Conservation (phyloP, 2,329 filamentous ascomycete species). For the Penicillium hordei region DNA sequence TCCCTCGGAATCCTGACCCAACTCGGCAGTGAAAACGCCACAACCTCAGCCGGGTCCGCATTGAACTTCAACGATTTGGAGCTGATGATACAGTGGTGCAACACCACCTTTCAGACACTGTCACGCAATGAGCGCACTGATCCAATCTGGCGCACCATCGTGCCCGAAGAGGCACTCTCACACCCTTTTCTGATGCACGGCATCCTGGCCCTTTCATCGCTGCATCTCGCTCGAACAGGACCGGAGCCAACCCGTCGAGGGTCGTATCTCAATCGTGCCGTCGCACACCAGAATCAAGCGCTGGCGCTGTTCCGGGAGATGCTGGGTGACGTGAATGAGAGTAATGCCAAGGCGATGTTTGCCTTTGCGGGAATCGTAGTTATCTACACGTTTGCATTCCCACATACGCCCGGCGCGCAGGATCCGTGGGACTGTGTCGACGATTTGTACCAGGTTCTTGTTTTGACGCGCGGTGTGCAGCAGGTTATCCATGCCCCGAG, state of each 20-base stretch:
- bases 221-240: conserved; percentile 36
- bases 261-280: conserved; percentile 37
- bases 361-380: conserved; percentile 40
- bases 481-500: conserved; percentile 32
- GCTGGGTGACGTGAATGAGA: conserved; percentile 33
- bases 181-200: conserved; percentile 41
- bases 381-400: conserved; percentile 41
- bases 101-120: conserved; percentile 34
- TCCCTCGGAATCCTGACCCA: conserved; percentile 28
- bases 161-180: conserved; percentile 36
- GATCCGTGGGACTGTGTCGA: conserved; percentile 33
- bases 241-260: conserved; percentile 22
- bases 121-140: conserved; percentile 33
- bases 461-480: conserved; percentile 37
- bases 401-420: conserved; percentile 27
- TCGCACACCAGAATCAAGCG: conserved; percentile 37
- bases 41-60: conserved; percentile 16
- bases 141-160: conserved; percentile 33
- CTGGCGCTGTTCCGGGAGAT: conserved; percentile 37
- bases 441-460: conserved; percentile 35
- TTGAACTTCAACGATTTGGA: conserved; percentile 49
- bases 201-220: conserved; percentile 35
- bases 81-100: conserved; percentile 44
- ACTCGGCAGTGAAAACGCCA: conserved; percentile 18
- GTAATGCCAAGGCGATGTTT: conserved; percentile 45